Evolutionary conservation across 805 yeast genomes (phyloP), one percentile per base, ranked within the genome.

Genomic region (Barnettozyma populi): DNA sequence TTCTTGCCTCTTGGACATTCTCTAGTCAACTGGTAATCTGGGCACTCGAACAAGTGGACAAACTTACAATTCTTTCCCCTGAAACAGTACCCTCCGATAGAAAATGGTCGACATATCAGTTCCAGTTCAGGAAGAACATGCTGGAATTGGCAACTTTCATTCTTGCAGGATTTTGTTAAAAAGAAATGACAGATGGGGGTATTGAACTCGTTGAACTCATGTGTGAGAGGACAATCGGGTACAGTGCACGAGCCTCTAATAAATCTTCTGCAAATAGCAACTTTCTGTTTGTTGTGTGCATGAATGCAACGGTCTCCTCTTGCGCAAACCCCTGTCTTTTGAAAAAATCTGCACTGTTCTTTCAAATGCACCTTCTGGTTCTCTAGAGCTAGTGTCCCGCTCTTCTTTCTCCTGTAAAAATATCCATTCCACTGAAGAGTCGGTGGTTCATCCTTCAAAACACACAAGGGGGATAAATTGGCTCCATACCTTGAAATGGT

Each of bases 31-130:
- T 78, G 82, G 54, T 73, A 76, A 57, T 86, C 92, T 0, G 95
- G 92, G 64, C 95, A 86, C 49, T 78, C 77, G 54, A 70, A 74
- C 14, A 66, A 63, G 59, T 86, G 95, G 32, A 74, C 63, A 41
- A 75, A 73, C 6, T 74, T 70, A 59, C 95, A 86, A 27, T 57
- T 52, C 23, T 65, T 57, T 0, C 94, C 95, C 21, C 76, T 62
- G 27, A 69, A 75, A 63, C 95, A 87, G 66, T 76, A 84, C 1
- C 90, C 90, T 16, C 78, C 77, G 31, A 81, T 56, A 5, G 90
- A 75, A 67, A 86, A 87, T 25, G 76, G 80, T 20, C 87, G 69
- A 58, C 95, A 86, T 0, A 79, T 69, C 4, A 80, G 65, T 25
- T 69, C 72, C 40, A 61, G 56, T 24, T 54, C 63, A 35, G 71